Evolutionary conservation across 2,329 filamentous ascomycete genomes (phyloP), one percentile per base, ranked within the genome.

Genomic region (Celoporthe dispersa): DNA sequence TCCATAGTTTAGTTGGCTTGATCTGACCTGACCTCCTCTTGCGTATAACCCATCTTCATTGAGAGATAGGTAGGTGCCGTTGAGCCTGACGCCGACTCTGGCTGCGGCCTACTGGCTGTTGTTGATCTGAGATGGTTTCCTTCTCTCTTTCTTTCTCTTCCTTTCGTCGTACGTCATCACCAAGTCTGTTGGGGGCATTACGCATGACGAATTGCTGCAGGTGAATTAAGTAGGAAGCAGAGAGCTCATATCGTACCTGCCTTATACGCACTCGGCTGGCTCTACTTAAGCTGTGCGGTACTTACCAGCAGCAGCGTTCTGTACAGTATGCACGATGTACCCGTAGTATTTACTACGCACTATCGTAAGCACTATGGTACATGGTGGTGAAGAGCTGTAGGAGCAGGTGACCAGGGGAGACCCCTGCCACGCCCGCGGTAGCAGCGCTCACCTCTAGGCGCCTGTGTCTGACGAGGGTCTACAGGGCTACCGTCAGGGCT

Each of bases 321-420:
- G 1, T 53, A 53, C 51, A 53, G 51, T 53, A 53, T 53, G 19
- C 19, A n/a, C 44, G 44, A 48, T 48, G 44, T n/a, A 48, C 44
- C 2, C 5, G 19, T 9, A 48, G 22, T 48, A 48, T 22, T 44
- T 41, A 41, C 39, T 14, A 41, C 39, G 39, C 39, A 16, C 12
- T 41, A 16, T 16, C n/a, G 39, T 14, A 1, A 41, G 39, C 16
- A 39, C 14, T n/a, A n/a, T n/a, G n/a, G n/a, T n/a, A n/a, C n/a
- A n/a, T n/a, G n/a, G 44, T 6, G n/a, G 1, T 25, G 48, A 5
- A 33, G 28, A 57, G 53, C 53, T 57, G 53, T 2, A 33, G 25
- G 57, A 37, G 57, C 33, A 60, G 57, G n/a, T 60, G 31, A 37
- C 31, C 33, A 60, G 57, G 57, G n/a, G 22, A 60, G 16, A 37